Conservation (phyloP, 257 asterid species). For the Nicotiana otophora region DNA sequence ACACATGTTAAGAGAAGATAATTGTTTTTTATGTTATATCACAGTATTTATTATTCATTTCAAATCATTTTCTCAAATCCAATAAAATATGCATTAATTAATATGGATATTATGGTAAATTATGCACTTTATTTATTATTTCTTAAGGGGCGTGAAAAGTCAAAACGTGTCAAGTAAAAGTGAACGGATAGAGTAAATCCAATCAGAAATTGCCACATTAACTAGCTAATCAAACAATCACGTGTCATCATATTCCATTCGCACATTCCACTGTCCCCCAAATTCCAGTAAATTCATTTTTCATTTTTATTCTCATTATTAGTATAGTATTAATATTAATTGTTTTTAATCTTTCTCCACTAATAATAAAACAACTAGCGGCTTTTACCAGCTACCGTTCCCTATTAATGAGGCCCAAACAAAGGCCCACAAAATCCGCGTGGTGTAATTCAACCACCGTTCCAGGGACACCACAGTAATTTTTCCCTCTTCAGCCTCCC, state of each 20-base stretch:
- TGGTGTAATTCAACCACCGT: neutral
- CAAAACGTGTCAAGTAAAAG: too few relatives aligned
- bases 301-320: neutral
- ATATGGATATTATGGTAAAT: too few relatives aligned
- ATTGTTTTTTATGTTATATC: too few relatives aligned
- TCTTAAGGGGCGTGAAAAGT: too few relatives aligned
- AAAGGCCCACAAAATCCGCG: slow-evolving; percentile 9
- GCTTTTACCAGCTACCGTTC: neutral
- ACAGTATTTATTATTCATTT: too few relatives aligned
- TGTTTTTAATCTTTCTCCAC: neutral
- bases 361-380: neutral
- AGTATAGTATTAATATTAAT: too few relatives aligned
- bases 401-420: neutral
- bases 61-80: too few relatives aligned
- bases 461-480: neutral
- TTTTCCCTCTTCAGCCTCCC: neutral
- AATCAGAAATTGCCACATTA: neutral
- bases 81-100: too few relatives aligned
- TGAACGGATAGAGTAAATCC: neutral
- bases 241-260: neutral
- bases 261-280: neutral
- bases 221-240: neutral
- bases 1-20: too few relatives aligned
- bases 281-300: neutral
- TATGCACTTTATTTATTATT: too few relatives aligned